phyloP scores from a whole-genome alignment of 1,284 basidiomycete species.

The Fistulinella staudtii region DNA sequence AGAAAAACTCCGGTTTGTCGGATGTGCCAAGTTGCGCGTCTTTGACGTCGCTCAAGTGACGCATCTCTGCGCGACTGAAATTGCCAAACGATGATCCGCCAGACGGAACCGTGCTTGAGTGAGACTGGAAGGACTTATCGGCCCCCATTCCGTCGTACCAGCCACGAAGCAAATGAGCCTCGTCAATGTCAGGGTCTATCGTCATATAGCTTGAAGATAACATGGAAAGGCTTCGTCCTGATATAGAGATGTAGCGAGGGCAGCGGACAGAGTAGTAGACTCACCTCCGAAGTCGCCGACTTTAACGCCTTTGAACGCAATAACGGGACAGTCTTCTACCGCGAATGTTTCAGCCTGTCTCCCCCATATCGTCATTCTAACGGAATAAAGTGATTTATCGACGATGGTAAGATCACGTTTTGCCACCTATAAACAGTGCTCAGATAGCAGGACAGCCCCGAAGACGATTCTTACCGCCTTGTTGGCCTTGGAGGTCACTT shows the following conservation, averaged over 20 bases:
- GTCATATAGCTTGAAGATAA: slow-evolving; percentile 68
- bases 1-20: slow-evolving; percentile 85
- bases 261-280: slow-evolving; percentile 5
- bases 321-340: slow-evolving; percentile 58
- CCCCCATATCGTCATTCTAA: slow-evolving; percentile 94
- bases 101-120: slow-evolving; percentile 46
- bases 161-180: slow-evolving; percentile 83
- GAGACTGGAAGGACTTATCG: slow-evolving; percentile 64
- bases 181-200: slow-evolving; percentile 85
- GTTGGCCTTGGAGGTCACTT: slow-evolving; percentile 71
- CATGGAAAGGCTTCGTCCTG: slow-evolving; percentile 78
- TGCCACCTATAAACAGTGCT: slow-evolving; percentile 48
- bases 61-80: slow-evolving; percentile 70
- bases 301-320: slow-evolving; percentile 94
- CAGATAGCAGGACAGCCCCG: slow-evolving; percentile 1
- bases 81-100: slow-evolving; percentile 40
- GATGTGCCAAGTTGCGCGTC: slow-evolving; percentile 72
- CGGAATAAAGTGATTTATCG: slow-evolving; percentile 78
- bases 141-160: slow-evolving; percentile 84
- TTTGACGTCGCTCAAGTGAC: slow-evolving; percentile 81
- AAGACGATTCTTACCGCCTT: slow-evolving; percentile 47
- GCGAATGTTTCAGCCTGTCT: slow-evolving; percentile 87
- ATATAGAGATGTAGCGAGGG: slow-evolving; percentile 3
- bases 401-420: slow-evolving; percentile 90
- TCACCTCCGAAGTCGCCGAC: slow-evolving; percentile 91